Evolutionary conservation across 768 basidiomycete species (phyloP).

Genomic region (Tulasnella sp.): DNA sequence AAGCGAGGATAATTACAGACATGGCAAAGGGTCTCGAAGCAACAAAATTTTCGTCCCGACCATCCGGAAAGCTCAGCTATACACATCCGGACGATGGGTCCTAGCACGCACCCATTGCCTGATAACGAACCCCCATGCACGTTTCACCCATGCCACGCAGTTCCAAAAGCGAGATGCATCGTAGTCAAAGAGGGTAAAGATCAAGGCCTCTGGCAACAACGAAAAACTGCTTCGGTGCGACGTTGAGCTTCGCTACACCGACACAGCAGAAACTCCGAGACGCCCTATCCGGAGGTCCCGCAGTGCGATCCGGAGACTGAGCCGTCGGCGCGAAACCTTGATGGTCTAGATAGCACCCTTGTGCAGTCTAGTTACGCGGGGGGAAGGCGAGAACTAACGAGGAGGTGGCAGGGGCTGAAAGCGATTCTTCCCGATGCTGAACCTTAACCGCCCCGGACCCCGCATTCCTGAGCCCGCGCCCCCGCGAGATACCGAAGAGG

Average conservation of each 20-base stretch:
- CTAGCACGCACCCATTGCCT: no score
- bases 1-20: background rate
- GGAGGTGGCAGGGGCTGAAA: constrained; percentile 2
- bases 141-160: background rate
- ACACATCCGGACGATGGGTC: no score
- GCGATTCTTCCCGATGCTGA: constrained; percentile 16
- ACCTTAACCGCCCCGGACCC: background rate
- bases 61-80: background rate
- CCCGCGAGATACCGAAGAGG: background rate
- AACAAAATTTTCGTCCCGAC: background rate
- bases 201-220: no score
- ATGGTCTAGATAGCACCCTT: background rate
- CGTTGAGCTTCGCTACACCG: background rate
- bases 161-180: background rate
- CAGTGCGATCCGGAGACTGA: background rate
- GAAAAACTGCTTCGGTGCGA: background rate
- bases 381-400: constrained; percentile 6
- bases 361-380: background rate
- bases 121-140: background rate
- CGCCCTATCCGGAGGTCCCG: background rate
- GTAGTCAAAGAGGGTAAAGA: background rate
- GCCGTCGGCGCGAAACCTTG: constrained; percentile 15
- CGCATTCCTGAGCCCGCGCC: background rate
- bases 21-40: constrained; percentile 1
- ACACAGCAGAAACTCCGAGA: constrained; percentile 21